Percentiles rank a stretch among this genome's conserved stretches.
Evolutionary conservation across 257 asterid genomes (phyloP).

Genomic region (Primulina huaijiensis): DNA sequence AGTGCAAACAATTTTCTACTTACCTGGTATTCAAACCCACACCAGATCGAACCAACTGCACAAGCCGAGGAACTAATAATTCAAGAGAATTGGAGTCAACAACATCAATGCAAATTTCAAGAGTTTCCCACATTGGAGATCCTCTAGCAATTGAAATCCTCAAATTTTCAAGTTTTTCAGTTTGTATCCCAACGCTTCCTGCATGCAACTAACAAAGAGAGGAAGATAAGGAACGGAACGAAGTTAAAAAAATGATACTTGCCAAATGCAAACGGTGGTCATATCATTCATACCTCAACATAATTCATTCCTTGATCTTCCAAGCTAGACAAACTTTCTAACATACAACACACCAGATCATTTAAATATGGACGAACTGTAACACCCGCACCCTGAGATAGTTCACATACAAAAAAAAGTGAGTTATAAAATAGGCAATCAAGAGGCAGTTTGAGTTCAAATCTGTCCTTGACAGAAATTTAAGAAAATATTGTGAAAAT

Average conservation of each 20-base stretch:
- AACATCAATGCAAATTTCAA: conserved; percentile 84
- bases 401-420: conserved; percentile 15
- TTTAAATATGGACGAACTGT: conserved; percentile 86
- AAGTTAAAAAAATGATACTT: background rate
- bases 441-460: conserved; percentile 1
- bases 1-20: conserved; percentile 12
- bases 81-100: conserved; percentile 81
- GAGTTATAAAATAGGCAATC: conserved; percentile 12
- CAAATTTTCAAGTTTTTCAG: conserved; percentile 89
- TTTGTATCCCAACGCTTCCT: conserved; percentile 84
- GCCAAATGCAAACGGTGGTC: conserved; percentile 7
- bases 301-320: conserved; percentile 98
- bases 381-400: conserved; percentile 81
- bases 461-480: background rate
- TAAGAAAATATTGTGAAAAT: background rate
- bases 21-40: conserved; percentile 97
- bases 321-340: conserved; percentile 96
- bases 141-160: conserved; percentile 89
- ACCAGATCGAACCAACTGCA: conserved; percentile 77
- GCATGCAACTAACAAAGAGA: conserved; percentile 71
- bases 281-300: conserved; percentile 68
- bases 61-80: conserved; percentile 80
- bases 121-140: conserved; percentile 99
- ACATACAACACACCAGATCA: conserved; percentile 97
- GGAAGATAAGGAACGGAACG: background rate